These are phyloP conservation scores for Diplodia seriata DNA, from an alignment of 2,329 filamentous ascomycete genomes.

Conservation along the genomic window DNA sequence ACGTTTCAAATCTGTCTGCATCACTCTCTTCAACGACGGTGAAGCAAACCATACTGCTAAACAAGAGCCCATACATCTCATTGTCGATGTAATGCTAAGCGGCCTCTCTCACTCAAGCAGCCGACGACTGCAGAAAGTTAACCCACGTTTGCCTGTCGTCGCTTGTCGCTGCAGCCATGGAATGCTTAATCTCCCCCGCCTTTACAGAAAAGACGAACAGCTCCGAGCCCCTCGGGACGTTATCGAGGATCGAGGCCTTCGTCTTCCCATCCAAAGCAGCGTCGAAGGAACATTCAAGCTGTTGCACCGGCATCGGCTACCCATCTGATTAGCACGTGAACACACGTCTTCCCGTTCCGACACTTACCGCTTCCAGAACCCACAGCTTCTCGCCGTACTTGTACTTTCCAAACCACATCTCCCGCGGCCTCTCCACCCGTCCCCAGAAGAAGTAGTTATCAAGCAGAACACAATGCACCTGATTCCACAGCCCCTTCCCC, in stretches of 20 bases:
- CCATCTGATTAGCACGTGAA: slow-evolving; percentile 7
- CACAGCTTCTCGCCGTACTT: slow-evolving; percentile 32
- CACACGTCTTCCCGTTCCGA: not conserved
- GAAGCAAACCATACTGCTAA: too few relatives aligned
- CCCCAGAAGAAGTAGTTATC: slow-evolving; percentile 45
- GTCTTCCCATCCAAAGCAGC: slow-evolving; percentile 36
- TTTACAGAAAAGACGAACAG: slow-evolving; percentile 38
- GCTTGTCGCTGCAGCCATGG: slow-evolving; percentile 36
- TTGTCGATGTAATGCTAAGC: too few relatives aligned
- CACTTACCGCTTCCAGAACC: slow-evolving; percentile 38
- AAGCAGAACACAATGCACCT: slow-evolving; percentile 41
- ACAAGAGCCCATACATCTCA: too few relatives aligned
- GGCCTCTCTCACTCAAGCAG: not conserved
- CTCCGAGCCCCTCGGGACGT: slow-evolving; percentile 39
- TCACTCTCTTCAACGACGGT: too few relatives aligned
- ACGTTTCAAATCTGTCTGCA: too few relatives aligned
- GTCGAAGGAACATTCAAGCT: slow-evolving; percentile 36
- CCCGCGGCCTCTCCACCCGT: slow-evolving; percentile 38
- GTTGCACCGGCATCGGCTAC: slow-evolving; percentile 37
- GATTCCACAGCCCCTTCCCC: slow-evolving; percentile 43
- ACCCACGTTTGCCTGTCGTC: slow-evolving; percentile 38
- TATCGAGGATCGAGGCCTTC: slow-evolving; percentile 41
- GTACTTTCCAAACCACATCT: slow-evolving; percentile 26
- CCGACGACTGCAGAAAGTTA: slow-evolving; percentile 8
- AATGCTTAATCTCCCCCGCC: slow-evolving; percentile 35